Base-by-base conservation (phyloP, 768 basidiomycete species). In the Suillus variegatus region DNA sequence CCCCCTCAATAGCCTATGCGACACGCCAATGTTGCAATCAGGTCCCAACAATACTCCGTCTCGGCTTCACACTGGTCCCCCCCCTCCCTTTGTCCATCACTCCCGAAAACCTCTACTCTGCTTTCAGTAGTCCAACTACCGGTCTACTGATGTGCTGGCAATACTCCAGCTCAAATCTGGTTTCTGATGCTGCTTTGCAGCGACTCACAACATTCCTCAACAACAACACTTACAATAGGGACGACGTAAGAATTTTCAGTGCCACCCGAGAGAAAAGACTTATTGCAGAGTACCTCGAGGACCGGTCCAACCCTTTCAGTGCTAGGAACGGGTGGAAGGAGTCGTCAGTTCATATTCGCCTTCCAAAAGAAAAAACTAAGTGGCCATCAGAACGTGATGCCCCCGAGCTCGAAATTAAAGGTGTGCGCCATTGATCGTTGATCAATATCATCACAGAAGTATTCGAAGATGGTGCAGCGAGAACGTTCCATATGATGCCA, bases 101-200 rank as follows among this genome's bases (percentile, higher is more conserved):
- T 10, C 46, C 46, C 12, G 5, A 47, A 1, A 47, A 47, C 2
- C 46, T 47, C 0, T 47, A 47, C 20, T 47, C 46, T 2, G n/a
- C n/a, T 0, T 47, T 47, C 2, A 47, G 46, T 13, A 47, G 46
- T 12, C 46, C n/a, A 6, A 47, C n/a, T 0, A n/a, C 46, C 0
- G n/a, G 46, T 4, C 10, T 47, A 5, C 74, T 79, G 40, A 73
- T 77, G 73, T 25, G 58, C 10, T 80, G 79, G 79, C 63, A 69
- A 3, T 77, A 75, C 58, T 68, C 67, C 25, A 74, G 74, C 1
- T 75, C 72, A 3, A 70, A 57, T 13, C n/a, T n/a, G 0, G 79
- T 78, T 60, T 77, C 79, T 0, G 55, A 65, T 13, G 54, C 25
- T 3, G 76, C 78, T 41, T 44, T 76, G 0, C 58, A 79, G 20